Percentiles rank a stretch among this genome's conserved stretches.
Conservation (phyloP, 2,329 filamentous ascomycete species). For the Neofusicoccum laricinum region DNA sequence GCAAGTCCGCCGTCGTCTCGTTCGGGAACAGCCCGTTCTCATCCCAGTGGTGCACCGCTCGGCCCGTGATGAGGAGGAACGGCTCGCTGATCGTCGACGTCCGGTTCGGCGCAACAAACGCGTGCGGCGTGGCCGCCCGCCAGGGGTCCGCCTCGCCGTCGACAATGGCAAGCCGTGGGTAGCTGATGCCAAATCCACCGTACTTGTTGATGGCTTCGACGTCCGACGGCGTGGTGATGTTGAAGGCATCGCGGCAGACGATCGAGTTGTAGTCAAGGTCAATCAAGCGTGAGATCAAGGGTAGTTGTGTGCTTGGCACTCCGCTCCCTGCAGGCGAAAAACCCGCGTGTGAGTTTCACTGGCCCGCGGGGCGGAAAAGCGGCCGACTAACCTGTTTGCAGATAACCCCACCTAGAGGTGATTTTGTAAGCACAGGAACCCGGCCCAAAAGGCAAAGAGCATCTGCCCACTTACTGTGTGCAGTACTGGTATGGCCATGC, state of each 20-base stretch:
- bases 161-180: slow-evolving; percentile 72
- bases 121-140: slow-evolving; percentile 70
- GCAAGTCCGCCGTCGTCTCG: slow-evolving; percentile 57
- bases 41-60: slow-evolving; percentile 77
- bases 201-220: slow-evolving; percentile 70
- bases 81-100: slow-evolving; percentile 64
- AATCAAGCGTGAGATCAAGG: slow-evolving; percentile 69
- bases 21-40: slow-evolving; percentile 66
- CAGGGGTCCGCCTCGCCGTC: slow-evolving; percentile 80
- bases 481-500: slow-evolving; percentile 60
- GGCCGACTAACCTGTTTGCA: slow-evolving; percentile 52
- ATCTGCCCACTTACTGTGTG: slow-evolving; percentile 30
- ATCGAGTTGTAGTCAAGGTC: slow-evolving; percentile 61
- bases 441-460: neutral
- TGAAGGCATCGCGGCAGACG: slow-evolving; percentile 67
- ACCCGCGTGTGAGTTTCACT: neutral
- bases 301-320: slow-evolving; percentile 61
- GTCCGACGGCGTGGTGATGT: slow-evolving; percentile 63
- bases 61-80: slow-evolving; percentile 66
- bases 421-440: slow-evolving; percentile 18
- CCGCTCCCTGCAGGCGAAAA: slow-evolving; percentile 53
- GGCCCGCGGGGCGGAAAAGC: neutral
- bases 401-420: slow-evolving; percentile 67
- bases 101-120: slow-evolving; percentile 57
- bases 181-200: slow-evolving; percentile 69